Conservation (phyloP, 2,329 filamentous ascomycete species). For the Exophiala sp. region DNA sequence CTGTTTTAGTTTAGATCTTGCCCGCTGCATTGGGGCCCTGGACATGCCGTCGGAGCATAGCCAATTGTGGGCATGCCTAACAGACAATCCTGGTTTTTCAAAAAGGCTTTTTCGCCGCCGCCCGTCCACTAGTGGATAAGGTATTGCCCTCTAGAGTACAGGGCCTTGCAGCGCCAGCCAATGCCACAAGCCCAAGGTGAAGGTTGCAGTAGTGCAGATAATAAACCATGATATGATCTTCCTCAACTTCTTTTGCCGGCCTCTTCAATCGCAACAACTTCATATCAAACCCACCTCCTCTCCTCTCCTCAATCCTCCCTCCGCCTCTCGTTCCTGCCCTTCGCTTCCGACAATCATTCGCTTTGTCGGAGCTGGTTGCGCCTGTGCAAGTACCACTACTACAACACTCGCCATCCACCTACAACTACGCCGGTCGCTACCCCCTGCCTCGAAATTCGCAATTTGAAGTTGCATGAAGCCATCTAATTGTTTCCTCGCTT, state of each 20-base stretch:
- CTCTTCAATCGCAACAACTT: no score
- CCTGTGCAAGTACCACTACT: background rate
- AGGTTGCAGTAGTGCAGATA: background rate
- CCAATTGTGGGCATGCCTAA: constrained; percentile 5
- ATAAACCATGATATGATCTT: background rate
- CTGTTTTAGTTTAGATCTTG: background rate
- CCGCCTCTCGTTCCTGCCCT: background rate
- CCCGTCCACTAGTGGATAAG: background rate
- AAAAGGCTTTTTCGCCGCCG: background rate
- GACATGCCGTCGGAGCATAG: background rate
- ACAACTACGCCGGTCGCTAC: constrained; percentile 7
- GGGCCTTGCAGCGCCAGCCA: no score
- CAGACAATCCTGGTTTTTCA: no score
- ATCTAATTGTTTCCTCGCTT: constrained; percentile 5
- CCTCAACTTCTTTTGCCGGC: background rate
- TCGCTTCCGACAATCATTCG: constrained; percentile 15
- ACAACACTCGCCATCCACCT: background rate
- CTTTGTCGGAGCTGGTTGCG: constrained; percentile 19
- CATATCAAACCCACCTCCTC: background rate
- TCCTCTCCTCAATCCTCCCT: background rate
- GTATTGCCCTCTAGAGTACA: no score
- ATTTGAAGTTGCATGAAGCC: constrained; percentile 10
- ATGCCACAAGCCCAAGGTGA: no score
- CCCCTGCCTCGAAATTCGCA: constrained; percentile 2
- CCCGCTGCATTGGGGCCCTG: background rate